Conservation (phyloP, 2,329 filamentous ascomycete species). For the Leptosphaerulina australis region DNA sequence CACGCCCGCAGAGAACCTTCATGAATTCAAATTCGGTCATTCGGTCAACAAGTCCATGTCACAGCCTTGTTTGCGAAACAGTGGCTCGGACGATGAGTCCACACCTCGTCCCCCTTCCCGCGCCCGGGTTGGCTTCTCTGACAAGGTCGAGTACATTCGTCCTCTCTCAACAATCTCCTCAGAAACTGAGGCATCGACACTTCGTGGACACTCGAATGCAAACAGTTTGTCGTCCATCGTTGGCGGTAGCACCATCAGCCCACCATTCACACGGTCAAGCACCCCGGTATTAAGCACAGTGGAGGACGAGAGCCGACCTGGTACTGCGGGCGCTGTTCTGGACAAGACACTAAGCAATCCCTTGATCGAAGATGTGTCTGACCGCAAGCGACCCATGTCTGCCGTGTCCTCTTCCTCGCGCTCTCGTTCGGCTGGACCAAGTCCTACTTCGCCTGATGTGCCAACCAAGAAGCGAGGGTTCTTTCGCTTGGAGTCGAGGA, state of each 20-base stretch:
- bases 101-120: constrained; percentile 55
- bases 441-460: constrained; percentile 25
- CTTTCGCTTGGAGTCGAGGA: constrained; percentile 59
- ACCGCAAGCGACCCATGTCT: constrained; percentile 47
- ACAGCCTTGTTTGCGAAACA: constrained; percentile 47
- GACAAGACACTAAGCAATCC: constrained; percentile 51
- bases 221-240: constrained; percentile 81
- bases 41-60: constrained; percentile 47
- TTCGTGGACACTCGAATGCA: constrained; percentile 74
- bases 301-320: constrained; percentile 60
- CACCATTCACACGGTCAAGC: constrained; percentile 51
- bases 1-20: constrained; percentile 62
- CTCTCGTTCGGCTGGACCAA: constrained; percentile 23
- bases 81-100: constrained; percentile 32
- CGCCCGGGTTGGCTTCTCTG: constrained; percentile 80
- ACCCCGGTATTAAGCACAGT: constrained; percentile 49
- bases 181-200: constrained; percentile 77
- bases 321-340: constrained; percentile 73
- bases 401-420: constrained; percentile 36
- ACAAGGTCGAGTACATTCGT: constrained; percentile 81
- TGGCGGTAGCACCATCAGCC: constrained; percentile 61
- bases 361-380: constrained; percentile 33
- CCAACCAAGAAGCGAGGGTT: constrained; percentile 45
- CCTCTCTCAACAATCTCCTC: constrained; percentile 84
- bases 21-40: constrained; percentile 44